Percentiles rank a stretch among this genome's conserved stretches.
Evolutionary conservation across 148 eudicot genomes (phyloP).

Genomic region (Chenopodium suecicum): DNA sequence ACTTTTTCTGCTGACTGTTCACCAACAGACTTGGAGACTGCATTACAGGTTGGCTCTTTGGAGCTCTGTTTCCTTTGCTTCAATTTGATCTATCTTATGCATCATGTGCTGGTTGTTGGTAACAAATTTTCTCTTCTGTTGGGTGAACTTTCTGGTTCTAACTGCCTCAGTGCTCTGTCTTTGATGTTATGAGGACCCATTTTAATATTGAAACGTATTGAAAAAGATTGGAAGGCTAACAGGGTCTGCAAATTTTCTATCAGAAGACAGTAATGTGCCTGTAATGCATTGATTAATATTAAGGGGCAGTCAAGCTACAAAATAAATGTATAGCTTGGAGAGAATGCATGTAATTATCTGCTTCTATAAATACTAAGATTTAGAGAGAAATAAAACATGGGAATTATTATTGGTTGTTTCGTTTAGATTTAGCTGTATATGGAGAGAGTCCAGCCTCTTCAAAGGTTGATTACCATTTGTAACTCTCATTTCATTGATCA

Average conservation of each 20-base stretch:
- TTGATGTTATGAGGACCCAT: neutral
- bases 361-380: too few relatives aligned
- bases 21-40: conserved; percentile 89
- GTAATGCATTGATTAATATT: too few relatives aligned
- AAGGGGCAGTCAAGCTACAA: too few relatives aligned
- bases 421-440: too few relatives aligned
- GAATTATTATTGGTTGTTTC: too few relatives aligned
- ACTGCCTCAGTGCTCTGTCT: neutral
- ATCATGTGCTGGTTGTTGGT: neutral
- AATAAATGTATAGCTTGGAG: too few relatives aligned
- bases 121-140: neutral
- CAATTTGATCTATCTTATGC: neutral
- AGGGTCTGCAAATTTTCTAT: neutral
- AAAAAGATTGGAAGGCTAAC: neutral
- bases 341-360: too few relatives aligned
- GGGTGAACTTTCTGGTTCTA: neutral
- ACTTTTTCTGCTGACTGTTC: conserved; percentile 89
- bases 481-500: too few relatives aligned
- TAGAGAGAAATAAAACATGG: too few relatives aligned
- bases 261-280: neutral
- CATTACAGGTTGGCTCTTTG: conserved; percentile 62
- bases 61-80: neutral
- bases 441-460: too few relatives aligned
- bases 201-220: neutral
- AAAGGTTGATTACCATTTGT: too few relatives aligned